Evolutionary conservation across 148 eudicot genomes (phyloP).

Genomic region (Chenopodium suecicum): DNA sequence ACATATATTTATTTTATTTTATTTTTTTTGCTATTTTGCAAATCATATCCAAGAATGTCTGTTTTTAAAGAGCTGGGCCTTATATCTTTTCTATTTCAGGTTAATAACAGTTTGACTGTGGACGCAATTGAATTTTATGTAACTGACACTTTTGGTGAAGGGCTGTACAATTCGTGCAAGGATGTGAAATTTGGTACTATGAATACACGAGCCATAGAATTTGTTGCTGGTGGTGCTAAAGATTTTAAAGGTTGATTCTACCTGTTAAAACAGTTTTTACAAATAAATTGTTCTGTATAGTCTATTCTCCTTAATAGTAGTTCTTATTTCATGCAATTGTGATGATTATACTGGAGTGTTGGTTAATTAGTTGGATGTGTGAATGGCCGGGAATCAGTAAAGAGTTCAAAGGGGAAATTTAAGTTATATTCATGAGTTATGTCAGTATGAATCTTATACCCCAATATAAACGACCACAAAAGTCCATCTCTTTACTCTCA

Average conservation of each 20-base stretch:
- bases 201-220: constrained; percentile 90
- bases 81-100: constrained; percentile 51
- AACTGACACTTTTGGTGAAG: constrained; percentile 83
- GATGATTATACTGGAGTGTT: too few relatives aligned
- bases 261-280: background rate
- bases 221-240: constrained; percentile 87
- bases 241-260: constrained; percentile 68
- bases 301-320: background rate
- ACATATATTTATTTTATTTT: background rate
- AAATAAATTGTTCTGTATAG: too few relatives aligned
- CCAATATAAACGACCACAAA: too few relatives aligned
- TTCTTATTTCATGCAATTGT: background rate
- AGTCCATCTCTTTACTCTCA: too few relatives aligned
- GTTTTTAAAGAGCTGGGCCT: constrained; percentile 15
- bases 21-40: constrained; percentile 9
- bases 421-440: background rate
- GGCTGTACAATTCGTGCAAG: constrained; percentile 85
- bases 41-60: background rate
- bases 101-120: constrained; percentile 68
- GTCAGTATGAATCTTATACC: too few relatives aligned
- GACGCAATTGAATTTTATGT: constrained; percentile 77
- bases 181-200: constrained; percentile 96
- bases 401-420: background rate
- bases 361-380: too few relatives aligned
- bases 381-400: background rate